Evolutionary conservation across 2,329 filamentous ascomycete genomes (phyloP).

Genomic region (Hypoxylon sp.): DNA sequence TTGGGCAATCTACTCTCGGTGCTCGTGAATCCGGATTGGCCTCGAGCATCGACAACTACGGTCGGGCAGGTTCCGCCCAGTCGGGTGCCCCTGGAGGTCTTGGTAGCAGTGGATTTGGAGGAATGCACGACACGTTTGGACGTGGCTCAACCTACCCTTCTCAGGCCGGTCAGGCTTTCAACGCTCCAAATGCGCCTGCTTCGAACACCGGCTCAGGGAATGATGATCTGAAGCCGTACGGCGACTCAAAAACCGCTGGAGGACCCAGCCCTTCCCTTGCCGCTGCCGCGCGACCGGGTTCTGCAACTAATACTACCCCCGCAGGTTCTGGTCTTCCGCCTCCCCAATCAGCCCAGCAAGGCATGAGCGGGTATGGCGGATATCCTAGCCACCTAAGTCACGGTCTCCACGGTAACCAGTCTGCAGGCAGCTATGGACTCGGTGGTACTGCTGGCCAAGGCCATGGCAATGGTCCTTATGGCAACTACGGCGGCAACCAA

Average conservation of each 20-base stretch:
- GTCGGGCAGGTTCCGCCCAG: constrained; percentile 66
- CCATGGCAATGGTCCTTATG: constrained; percentile 70
- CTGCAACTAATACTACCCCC: constrained; percentile 68
- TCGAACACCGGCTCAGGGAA: constrained; percentile 58
- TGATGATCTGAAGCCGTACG: constrained; percentile 73
- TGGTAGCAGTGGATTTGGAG: constrained; percentile 66
- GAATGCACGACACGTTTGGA: constrained; percentile 69
- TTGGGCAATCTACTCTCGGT: constrained; percentile 67
- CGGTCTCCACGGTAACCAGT: constrained; percentile 66
- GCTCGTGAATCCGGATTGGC: constrained; percentile 66
- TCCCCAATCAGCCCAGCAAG: constrained; percentile 67
- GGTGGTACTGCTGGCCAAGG: constrained; percentile 65
- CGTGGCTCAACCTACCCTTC: constrained; percentile 69
- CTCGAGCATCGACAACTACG: constrained; percentile 68
- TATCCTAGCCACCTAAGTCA: constrained; percentile 70
- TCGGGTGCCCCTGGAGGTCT: constrained; percentile 66
- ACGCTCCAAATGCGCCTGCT: constrained; percentile 64
- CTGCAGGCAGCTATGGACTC: constrained; percentile 65
- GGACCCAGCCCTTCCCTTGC: constrained; percentile 71
- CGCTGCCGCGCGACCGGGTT: constrained; percentile 70
- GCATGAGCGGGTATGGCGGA: constrained; percentile 68
- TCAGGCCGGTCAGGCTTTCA: constrained; percentile 68
- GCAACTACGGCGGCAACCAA: constrained; percentile 64
- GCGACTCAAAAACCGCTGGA: constrained; percentile 67
- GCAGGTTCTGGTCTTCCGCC: constrained; percentile 70